Percentiles rank a stretch among this genome's conserved stretches.
phyloP scores from a whole-genome alignment of 768 basidiomycete species.

The Podaxis sp. region DNA sequence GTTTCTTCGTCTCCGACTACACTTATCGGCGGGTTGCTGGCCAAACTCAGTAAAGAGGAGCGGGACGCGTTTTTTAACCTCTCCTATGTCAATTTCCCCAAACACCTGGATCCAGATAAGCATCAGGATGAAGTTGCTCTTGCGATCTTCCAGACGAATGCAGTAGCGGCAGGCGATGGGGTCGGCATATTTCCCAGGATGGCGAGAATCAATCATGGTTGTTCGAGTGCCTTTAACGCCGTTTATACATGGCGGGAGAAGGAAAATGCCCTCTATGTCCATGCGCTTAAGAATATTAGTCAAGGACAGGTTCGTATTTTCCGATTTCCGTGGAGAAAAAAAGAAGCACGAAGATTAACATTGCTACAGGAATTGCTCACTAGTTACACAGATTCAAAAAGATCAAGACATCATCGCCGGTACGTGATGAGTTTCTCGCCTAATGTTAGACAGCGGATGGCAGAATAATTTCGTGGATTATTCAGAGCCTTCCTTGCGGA shows the following conservation, averaged over 20 bases:
- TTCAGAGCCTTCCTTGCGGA: slow-evolving; percentile 47
- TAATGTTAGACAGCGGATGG: slow-evolving; percentile 3
- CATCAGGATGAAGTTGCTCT: slow-evolving; percentile 50
- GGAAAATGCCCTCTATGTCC: slow-evolving; percentile 49
- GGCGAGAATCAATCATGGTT: slow-evolving; percentile 70
- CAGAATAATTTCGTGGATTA: slow-evolving; percentile 3
- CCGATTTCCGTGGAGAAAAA: neutral
- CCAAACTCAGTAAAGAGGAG: slow-evolving; percentile 30
- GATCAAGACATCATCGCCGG: slow-evolving; percentile 54
- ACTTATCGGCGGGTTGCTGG: slow-evolving; percentile 38
- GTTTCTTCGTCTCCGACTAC: slow-evolving; percentile 46
- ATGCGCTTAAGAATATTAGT: slow-evolving; percentile 55
- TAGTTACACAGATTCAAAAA: slow-evolving; percentile 59
- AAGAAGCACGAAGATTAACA: slow-evolving; percentile 1
- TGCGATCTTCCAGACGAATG: slow-evolving; percentile 69
- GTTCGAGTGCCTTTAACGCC: slow-evolving; percentile 64
- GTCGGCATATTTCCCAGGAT: slow-evolving; percentile 69
- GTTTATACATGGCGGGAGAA: slow-evolving; percentile 61
- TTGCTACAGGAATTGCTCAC: slow-evolving; percentile 56
- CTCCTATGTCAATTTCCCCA: slow-evolving; percentile 55
- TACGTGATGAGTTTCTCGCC: slow-evolving; percentile 22
- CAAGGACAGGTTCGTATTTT: slow-evolving; percentile 45
- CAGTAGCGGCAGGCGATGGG: slow-evolving; percentile 50
- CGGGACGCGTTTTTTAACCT: slow-evolving; percentile 50
- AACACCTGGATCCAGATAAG: slow-evolving; percentile 33